These are phyloP conservation scores for Inosperma sp. DNA, from an alignment of 768 basidiomycete species.

Conservation along the genomic window DNA sequence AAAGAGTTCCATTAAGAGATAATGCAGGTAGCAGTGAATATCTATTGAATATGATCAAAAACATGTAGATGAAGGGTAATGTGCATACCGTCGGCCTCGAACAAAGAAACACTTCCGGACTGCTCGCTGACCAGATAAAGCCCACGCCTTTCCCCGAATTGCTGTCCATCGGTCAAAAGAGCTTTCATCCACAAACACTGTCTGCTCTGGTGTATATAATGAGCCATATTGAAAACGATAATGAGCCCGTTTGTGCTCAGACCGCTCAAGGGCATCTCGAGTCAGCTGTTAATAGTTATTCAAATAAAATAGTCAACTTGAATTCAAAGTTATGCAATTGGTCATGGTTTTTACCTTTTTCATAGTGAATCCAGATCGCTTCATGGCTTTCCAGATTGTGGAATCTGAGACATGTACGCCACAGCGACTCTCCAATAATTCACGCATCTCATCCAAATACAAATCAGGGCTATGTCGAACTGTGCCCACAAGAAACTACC, in stretches of 20 bases:
- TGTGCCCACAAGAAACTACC: background rate
- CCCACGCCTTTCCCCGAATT: slow-evolving; percentile 22
- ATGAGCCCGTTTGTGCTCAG: slow-evolving; percentile 12
- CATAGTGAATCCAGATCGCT: background rate
- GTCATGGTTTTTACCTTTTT: slow-evolving; percentile 8
- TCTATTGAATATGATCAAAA: slow-evolving; percentile 19
- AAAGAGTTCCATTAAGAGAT: slow-evolving; percentile 25
- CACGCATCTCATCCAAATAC: slow-evolving; percentile 3
- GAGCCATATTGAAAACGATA: slow-evolving; percentile 15
- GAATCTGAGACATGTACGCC: background rate
- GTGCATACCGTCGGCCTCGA: slow-evolving; percentile 21
- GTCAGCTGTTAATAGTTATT: background rate
- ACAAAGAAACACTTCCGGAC: slow-evolving; percentile 23
- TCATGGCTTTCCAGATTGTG: slow-evolving; percentile 5
- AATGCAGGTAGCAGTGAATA: slow-evolving; percentile 30
- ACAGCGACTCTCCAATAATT: background rate
- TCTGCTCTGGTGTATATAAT: slow-evolving; percentile 18
- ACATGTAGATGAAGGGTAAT: slow-evolving; percentile 7
- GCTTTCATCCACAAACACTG: slow-evolving; percentile 31
- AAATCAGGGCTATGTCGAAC: background rate
- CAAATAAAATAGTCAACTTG: background rate
- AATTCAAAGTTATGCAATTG: background rate
- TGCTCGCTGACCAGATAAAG: slow-evolving; percentile 7
- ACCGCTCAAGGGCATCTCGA: slow-evolving; percentile 18
- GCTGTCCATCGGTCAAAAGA: slow-evolving; percentile 23